Evolutionary conservation across 1,284 basidiomycete species (phyloP), one percentile per base, ranked within the genome.

Genomic region (Thelephora terrestris): DNA sequence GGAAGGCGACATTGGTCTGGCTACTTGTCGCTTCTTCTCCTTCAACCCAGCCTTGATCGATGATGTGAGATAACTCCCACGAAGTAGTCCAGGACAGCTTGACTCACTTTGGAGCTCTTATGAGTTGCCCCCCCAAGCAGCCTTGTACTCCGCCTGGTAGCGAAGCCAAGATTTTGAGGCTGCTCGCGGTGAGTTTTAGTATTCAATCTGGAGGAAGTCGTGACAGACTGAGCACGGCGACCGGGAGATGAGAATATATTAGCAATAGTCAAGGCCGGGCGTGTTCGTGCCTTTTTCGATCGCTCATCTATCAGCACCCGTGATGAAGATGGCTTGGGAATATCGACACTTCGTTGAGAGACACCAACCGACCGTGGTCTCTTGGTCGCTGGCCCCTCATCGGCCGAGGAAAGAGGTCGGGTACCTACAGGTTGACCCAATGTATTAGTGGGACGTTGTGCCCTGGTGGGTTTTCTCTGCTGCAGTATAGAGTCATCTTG

Each of bases 211-310:
- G 78, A 73, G 60, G 78, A 71, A 63, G 76, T 71, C 64, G 74
- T 68, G 56, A 64, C 53, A 63, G 74, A 70, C 83, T 85, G 80
- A 67, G 76, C 74, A 76, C 72, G 74, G 75, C 78, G 78, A 74
- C 75, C 75, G 65, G 76, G 73, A 70, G 77, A 81, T 84, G 81
- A 85, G 81, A 84, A 81, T 72, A 81, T 73, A 71, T 83, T 83
- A 81, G 79, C 72, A 77, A 80, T 76, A 68, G 75, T 79, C 74
- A 82, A 74, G 73, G 75, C 79, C 78, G 76, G 79, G 76, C 78
- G 81, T 74, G 76, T 75, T 78, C 81, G 76, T 84, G 80, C 84
- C 83, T 87, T 87, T 82, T 84, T 85, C 71, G 73, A 70, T 64
- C 76, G 73, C 64, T 82, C 79, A 66, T 83, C 79, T 58, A 57